Base-by-base conservation (phyloP, 2,329 filamentous ascomycete genomes). In the Nothophoma quercina region DNA sequence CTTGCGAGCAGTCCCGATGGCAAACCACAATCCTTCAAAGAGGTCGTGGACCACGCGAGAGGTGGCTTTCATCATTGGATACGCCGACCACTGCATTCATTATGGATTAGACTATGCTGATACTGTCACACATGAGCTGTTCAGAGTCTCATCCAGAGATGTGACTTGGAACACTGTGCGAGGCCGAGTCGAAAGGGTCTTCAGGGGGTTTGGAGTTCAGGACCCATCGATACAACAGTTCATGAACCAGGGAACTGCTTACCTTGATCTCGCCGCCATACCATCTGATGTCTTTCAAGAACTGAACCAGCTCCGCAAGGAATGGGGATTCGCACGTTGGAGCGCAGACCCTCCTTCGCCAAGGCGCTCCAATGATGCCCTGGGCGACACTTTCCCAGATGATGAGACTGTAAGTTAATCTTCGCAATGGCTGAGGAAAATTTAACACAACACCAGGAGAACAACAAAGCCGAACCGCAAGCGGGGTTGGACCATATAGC, bases 41-140 rank as follows among this genome's bases (percentile, higher is more conserved):
- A 46, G 25, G n/a, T 7, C 32, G 15, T 45, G 32, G 30, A 30
- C 10, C 13, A n/a, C 23, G 4, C 4, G 25, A 18, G 39, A 51
- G 19, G n/a, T 18, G 13, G 47, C 39, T 0, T 51, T 22, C 30
- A 19, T 51, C 10, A 18, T 50, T 10, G 21, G 4, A 6, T 38
- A 44, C 23, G 25, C 39, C 8, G 47, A 51, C 16, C 34, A 39
- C 16, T 51, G 40, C 33, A 32, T 39, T n/a, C 15, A 32, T 13
- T 4, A 39, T 15, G 9, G n/a, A 4, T 2, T 10, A 4, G 22
- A 44, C 19, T 51, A 38, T 21, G 1, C 4, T 2, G 7, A 3
- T 4, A 32, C 38, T 2, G 19, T 43, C 15, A 13, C 28, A 18
- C n/a, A 1, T 6, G 25, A 35, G 22, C 19, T 36, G 5, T 8